Evolutionary conservation across 2,329 filamentous ascomycete species (phyloP), one percentile per base, ranked within the genome.

Genomic region (Pezicula radicicola): DNA sequence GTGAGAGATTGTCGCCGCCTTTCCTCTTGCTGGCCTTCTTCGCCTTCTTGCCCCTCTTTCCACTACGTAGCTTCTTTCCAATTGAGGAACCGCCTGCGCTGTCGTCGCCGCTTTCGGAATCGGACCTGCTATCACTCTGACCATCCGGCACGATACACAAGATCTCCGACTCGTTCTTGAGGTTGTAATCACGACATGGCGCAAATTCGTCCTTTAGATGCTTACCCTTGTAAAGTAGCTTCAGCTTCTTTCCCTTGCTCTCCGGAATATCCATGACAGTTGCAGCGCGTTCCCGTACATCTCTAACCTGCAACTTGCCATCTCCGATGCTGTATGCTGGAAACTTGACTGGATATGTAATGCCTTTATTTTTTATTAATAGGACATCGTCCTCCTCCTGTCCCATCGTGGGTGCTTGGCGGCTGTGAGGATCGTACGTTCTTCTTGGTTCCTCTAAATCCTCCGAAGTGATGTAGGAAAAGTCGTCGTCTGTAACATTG

Each of bases 401-500:
- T 13, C 12, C 37, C 56, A 67, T 64, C 2, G 68, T 65, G 5
- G 66, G 62, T 57, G 65, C 71, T 27, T 70, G 66, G 46, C 63
- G 66, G 40, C 67, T 63, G 47, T 69, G 68, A 27, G 73, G 68
- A 52, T 75, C 72, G 55, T 78, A 75, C n/a, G 69, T 63, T 67
- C 63, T 66, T 54, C 65, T 69, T 25, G 68, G 68, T 35, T 73
- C 69, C 54, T 81, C 76, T 37, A 91, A 69, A 63, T 92, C 88
- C 62, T 89, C 83, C 27, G 85, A 84, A n/a, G 88, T 91, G 65
- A 92, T 91, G 73, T 93, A 92, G 66, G 83, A 87, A 68, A 85
- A 93, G 72, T 92, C 88, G 33, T 86, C 81, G 60, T 91, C 87
- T 61, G 83, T 88, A 54, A 92, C 84, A 58, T 84, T 78, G 30